Percentiles rank a stretch among this genome's conserved stretches.
Evolutionary conservation across 768 basidiomycete species (phyloP).

Genomic region (Boletus tylopilopsis): DNA sequence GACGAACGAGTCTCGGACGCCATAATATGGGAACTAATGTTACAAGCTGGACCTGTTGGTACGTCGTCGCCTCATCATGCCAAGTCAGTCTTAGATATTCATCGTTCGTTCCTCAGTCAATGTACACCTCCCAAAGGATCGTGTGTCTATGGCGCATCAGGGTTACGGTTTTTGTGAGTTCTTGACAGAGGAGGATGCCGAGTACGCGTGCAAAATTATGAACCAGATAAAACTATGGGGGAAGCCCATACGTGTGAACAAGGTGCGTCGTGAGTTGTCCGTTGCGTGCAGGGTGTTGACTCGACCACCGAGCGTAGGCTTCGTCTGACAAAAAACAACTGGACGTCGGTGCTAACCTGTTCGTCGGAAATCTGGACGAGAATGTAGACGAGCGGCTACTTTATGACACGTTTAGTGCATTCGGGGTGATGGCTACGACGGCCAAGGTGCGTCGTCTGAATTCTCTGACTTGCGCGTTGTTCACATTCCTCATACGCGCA

Average conservation of each 20-base stretch:
- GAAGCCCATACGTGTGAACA: constrained; percentile 98
- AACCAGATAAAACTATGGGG: constrained; percentile 99
- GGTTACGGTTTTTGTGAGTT: constrained; percentile 99
- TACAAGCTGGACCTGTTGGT: constrained; percentile 99
- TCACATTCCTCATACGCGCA: constrained; percentile 29
- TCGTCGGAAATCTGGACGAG: constrained; percentile 93
- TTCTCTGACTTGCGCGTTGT: background rate
- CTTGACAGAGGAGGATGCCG: constrained; percentile 96
- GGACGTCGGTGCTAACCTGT: constrained; percentile 96
- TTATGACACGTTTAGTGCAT: constrained; percentile 94
- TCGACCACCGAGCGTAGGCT: constrained; percentile 50
- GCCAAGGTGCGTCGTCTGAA: constrained; percentile 57
- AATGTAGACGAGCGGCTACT: constrained; percentile 90
- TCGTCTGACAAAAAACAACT: constrained; percentile 98
- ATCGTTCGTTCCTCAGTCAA: constrained; percentile 56
- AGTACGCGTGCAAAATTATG: constrained; percentile 99
- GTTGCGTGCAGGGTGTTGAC: constrained; percentile 1
- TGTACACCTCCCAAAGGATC: constrained; percentile 97
- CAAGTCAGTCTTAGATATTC: background rate
- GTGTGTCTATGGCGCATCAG: constrained; percentile 97
- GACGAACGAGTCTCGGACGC: constrained; percentile 95
- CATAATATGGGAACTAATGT: constrained; percentile 96
- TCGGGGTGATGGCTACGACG: constrained; percentile 88
- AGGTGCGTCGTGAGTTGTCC: constrained; percentile 52
- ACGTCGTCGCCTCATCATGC: constrained; percentile 30